Conservation (phyloP, 495 filamentous ascomycete species). For the Aspergillus indologenus region DNA sequence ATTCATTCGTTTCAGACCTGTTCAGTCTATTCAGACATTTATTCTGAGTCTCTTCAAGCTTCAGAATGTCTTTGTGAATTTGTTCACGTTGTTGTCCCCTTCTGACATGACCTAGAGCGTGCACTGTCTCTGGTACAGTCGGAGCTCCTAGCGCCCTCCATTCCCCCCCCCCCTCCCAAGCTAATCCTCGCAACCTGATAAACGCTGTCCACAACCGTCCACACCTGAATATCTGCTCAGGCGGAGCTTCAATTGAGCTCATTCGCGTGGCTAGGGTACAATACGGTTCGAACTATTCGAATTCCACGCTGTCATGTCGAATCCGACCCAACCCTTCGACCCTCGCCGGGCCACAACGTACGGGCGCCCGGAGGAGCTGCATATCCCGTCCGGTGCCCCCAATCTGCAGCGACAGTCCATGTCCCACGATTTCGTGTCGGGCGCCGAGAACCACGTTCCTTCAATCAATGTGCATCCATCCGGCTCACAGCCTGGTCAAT, state of each 20-base stretch:
- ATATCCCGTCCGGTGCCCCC: slow-evolving; percentile 62
- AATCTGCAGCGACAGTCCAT: slow-evolving; percentile 44
- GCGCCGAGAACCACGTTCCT: slow-evolving; percentile 43
- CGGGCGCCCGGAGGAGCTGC: slow-evolving; percentile 69
- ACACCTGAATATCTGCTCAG: background rate
- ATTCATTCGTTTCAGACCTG: background rate
- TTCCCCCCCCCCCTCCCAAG: slow-evolving; percentile 4
- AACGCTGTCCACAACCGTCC: background rate
- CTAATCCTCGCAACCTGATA: slow-evolving; percentile 1
- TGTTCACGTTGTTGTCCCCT: slow-evolving; percentile 4
- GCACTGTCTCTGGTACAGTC: slow-evolving; percentile 44
- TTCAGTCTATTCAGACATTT: background rate
- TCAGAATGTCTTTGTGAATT: slow-evolving; percentile 20
- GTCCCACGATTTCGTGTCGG: slow-evolving; percentile 51
- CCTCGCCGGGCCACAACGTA: slow-evolving; percentile 51
- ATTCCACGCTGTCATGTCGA: slow-evolving; percentile 33
- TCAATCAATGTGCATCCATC: slow-evolving; percentile 67
- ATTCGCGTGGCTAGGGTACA: background rate
- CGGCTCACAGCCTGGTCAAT: slow-evolving; percentile 57
- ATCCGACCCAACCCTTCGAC: slow-evolving; percentile 50
- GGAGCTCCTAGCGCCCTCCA: slow-evolving; percentile 34
- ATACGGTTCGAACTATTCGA: background rate
- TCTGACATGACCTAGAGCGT: slow-evolving; percentile 37
- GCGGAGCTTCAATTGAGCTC: background rate
- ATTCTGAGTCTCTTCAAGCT: slow-evolving; percentile 1